Evolutionary conservation across 2,329 filamentous ascomycete species (phyloP).

Genomic region (Penicillium sp.): DNA sequence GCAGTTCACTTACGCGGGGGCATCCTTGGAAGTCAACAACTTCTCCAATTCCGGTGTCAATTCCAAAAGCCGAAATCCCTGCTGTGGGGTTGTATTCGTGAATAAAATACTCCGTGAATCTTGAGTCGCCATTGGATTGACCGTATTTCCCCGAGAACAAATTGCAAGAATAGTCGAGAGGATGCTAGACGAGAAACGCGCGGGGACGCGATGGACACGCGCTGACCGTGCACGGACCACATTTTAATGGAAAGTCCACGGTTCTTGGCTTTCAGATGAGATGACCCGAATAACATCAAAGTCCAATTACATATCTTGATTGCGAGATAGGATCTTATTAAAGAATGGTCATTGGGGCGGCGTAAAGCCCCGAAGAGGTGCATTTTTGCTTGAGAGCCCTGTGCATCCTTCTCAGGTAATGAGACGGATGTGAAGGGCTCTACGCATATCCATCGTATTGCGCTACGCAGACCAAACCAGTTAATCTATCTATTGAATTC

Average conservation of each 20-base stretch:
- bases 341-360: not conserved
- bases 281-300: not conserved
- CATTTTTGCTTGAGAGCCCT: not conserved
- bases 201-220: constrained; percentile 26
- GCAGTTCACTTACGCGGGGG: constrained; percentile 36
- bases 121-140: constrained; percentile 45
- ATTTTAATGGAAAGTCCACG: constrained; percentile 30
- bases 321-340: not conserved
- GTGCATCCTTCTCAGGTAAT: not conserved
- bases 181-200: constrained; percentile 8
- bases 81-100: constrained; percentile 49
- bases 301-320: not conserved
- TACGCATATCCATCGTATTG: not conserved
- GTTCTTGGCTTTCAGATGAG: not conserved
- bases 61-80: constrained; percentile 63
- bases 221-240: constrained; percentile 39
- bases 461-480: not conserved
- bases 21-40: constrained; percentile 54
- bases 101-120: constrained; percentile 42
- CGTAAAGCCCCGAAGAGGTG: not conserved
- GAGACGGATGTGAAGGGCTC: not conserved
- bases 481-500: no score
- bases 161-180: constrained; percentile 9
- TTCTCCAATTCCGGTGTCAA: constrained; percentile 61
- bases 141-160: not conserved